Evolutionary conservation across 192 early-diverging fungal species (phyloP).

Genomic region (Linnemannia hyalina): DNA sequence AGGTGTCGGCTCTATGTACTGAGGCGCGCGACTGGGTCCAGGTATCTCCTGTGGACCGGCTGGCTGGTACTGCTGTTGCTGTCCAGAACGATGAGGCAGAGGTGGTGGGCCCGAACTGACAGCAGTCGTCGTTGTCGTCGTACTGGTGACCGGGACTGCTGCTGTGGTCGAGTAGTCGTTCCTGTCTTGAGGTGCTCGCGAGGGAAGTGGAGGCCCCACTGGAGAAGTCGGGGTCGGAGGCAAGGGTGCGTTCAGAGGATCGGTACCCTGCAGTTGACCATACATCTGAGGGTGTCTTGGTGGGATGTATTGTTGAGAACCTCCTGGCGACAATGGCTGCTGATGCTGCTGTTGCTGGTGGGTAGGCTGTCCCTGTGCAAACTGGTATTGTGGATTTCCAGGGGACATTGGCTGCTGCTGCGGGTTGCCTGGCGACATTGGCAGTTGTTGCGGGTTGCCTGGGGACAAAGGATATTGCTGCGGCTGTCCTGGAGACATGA

Average conservation of each 20-base stretch:
- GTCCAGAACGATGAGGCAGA: neutral
- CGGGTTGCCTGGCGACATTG: neutral
- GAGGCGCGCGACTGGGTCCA: neutral
- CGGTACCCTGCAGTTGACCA: neutral
- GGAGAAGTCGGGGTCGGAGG: neutral
- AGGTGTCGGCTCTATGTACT: slow-evolving; percentile 9
- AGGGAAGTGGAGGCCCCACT: neutral
- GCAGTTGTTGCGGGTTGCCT: neutral
- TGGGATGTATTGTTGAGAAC: neutral
- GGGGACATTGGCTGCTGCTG: neutral
- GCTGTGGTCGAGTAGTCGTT: neutral
- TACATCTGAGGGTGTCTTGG: neutral
- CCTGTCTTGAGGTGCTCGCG: neutral
- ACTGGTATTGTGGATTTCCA: neutral
- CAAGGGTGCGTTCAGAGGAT: neutral
- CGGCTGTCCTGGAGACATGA: neutral
- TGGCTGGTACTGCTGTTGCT: neutral
- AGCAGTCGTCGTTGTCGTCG: neutral
- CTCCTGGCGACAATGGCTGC: neutral
- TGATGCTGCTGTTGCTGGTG: neutral
- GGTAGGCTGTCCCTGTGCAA: neutral
- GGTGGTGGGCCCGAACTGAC: neutral
- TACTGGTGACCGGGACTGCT: neutral
- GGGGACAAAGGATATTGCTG: neutral
- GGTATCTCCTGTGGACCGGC: neutral